Conservation (phyloP, 2,329 filamentous ascomycete genomes). For the Alternaria infectoria region DNA sequence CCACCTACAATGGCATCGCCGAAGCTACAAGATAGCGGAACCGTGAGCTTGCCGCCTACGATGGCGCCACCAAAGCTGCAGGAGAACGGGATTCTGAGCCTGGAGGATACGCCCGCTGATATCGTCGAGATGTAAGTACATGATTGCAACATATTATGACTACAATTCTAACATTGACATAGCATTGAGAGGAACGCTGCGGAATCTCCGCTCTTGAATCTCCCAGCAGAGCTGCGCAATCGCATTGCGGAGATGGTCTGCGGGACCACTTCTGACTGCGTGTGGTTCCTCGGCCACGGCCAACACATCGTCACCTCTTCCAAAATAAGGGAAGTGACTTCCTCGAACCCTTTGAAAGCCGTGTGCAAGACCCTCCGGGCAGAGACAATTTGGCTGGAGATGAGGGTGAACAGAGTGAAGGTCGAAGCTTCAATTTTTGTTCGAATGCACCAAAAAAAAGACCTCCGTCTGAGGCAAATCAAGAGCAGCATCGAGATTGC, state of each 20-base stretch:
- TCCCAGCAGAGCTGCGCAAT: background rate
- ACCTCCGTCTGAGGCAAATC: background rate
- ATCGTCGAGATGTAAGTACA: background rate
- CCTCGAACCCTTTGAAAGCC: background rate
- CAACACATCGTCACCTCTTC: background rate
- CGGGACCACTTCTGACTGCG: no score
- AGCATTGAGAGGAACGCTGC: background rate
- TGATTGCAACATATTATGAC: background rate
- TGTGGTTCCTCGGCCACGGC: background rate
- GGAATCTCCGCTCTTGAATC: background rate
- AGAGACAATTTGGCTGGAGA: background rate
- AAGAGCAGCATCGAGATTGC: background rate
- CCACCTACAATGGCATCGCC: background rate
- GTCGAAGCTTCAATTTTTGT: fast-evolving
- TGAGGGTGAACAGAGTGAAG: background rate
- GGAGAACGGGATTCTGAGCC: background rate
- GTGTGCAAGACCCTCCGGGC: background rate
- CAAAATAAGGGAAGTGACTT: background rate
- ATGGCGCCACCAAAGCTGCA: background rate
- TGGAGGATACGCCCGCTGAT: background rate
- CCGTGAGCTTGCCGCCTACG: background rate
- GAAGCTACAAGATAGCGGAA: background rate
- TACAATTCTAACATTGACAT: background rate
- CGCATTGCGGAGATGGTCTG: no score
- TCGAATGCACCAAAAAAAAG: background rate